Evolutionary conservation across 805 yeast species (phyloP), one percentile per base, ranked within the genome.

Genomic region (Ogataea paraovalis): DNA sequence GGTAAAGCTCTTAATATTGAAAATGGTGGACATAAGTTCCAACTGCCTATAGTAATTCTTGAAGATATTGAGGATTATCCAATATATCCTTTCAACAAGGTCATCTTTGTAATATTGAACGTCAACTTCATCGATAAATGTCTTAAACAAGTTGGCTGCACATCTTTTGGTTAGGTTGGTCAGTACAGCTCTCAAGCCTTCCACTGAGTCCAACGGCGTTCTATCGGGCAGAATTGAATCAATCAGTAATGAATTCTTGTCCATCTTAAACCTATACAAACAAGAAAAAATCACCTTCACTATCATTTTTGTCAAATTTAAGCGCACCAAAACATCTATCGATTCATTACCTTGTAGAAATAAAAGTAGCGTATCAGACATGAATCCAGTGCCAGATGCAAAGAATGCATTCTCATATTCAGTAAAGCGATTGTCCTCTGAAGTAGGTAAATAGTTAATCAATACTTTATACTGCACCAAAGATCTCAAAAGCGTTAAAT

Each of bases 311-410:
- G 61, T 50, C 25, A 55, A 32, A 7, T 50, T 34, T 14, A 62
- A 19, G 30, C 53, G 62, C 18, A 69, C 54, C 22, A 74, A 47
- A 1, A 73, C 66, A 6, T 56, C 59, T 8, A 75, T 62, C 0
- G 80, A 70, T 47, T 74, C 76, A 45, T 70, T 71, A 4, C 77
- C 72, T 52, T 74, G 76, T 46, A 75, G 70, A 43, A 61, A 74
- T 10, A 74, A 52, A 28, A 67, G 52, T 12, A 74, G 56, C 4
- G 70, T 57, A 47, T 75, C 78, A 19, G 66, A 63, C 46, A 74
- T 68, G 12, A 64, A 61, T 10, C 73, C 70, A 49, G 65, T 65
- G 6, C 67, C 50, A 5, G 50, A 55, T 28, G 46, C 49, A 40
- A 55, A 57, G 62, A 73, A 61, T 39, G 66, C 61, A 12, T 54